Evolutionary conservation across 2,329 filamentous ascomycete genomes (phyloP).

Genomic region (Camillea tinctor): DNA sequence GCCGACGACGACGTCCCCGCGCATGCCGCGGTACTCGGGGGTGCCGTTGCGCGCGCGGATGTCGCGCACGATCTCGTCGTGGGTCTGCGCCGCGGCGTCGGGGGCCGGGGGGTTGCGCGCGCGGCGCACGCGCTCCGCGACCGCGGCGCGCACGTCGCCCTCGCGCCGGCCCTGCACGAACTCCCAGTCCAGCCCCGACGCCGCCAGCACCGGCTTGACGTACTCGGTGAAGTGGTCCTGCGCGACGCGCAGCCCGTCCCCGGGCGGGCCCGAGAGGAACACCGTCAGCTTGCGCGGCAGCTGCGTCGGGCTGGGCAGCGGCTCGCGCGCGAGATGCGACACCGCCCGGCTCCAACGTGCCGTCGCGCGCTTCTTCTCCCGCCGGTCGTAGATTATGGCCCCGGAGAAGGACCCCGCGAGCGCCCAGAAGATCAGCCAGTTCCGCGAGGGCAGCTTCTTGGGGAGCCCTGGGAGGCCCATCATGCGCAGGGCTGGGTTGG

Average conservation of each 20-base stretch:
- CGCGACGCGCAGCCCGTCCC: conserved; percentile 78
- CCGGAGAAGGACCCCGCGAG: conserved; percentile 74
- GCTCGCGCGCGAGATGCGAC: conserved; percentile 76
- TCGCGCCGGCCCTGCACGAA: conserved; percentile 89
- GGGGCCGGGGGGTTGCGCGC: conserved; percentile 61
- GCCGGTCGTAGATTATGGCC: conserved; percentile 86
- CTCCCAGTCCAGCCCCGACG: conserved; percentile 91
- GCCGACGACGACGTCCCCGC: conserved; percentile 86
- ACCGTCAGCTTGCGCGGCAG: conserved; percentile 84
- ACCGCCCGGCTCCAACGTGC: conserved; percentile 85
- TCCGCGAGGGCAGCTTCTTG: conserved; percentile 84
- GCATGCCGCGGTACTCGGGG: conserved; percentile 67
- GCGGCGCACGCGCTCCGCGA: conserved; percentile 83
- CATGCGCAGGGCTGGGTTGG: conserved; percentile 74
- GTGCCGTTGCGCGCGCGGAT: conserved; percentile 67
- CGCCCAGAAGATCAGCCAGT: conserved; percentile 94
- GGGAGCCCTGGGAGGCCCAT: conserved; percentile 84
- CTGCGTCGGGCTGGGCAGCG: conserved; percentile 63
- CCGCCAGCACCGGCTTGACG: conserved; percentile 86
- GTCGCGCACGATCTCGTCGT: conserved; percentile 61
- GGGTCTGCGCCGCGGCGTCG: conserved; percentile 48
- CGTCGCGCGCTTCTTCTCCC: conserved; percentile 81
- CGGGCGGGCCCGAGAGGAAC: conserved; percentile 81
- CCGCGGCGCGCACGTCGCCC: conserved; percentile 84
- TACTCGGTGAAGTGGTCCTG: conserved; percentile 96